Conservation (phyloP, 2,329 filamentous ascomycete species). For the Claviceps sp. region DNA sequence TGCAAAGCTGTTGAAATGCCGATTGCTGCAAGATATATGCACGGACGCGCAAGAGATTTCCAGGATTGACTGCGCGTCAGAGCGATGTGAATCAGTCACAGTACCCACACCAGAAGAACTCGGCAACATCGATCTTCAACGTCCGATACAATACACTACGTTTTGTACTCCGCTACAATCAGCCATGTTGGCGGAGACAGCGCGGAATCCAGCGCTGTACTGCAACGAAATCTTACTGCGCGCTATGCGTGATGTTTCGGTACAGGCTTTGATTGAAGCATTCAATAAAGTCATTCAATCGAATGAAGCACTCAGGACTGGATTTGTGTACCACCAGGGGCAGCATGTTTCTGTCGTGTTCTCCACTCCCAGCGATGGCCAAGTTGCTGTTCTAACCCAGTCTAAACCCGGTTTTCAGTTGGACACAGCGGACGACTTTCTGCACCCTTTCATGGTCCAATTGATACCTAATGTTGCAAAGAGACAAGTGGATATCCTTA, state of each 20-base stretch:
- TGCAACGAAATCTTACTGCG: conserved; percentile 64
- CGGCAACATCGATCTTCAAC: too few relatives aligned
- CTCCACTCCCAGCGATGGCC: conserved; percentile 31
- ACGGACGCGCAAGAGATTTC: neutral
- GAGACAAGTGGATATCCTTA: conserved; percentile 19
- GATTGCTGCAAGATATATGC: conserved; percentile 24
- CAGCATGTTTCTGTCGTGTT: conserved; percentile 41
- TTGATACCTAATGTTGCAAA: conserved; percentile 20
- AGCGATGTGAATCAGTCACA: neutral
- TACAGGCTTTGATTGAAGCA: conserved; percentile 30
- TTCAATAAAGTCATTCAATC: conserved; percentile 33
- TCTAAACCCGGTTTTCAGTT: conserved; percentile 26
- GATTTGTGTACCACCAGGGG: conserved; percentile 46
- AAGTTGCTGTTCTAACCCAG: conserved; percentile 19
- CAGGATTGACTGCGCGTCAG: neutral
- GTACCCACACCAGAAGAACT: neutral
- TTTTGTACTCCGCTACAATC: conserved; percentile 62
- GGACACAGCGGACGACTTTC: conserved; percentile 22
- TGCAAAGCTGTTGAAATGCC: conserved; percentile 45
- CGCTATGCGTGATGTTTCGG: conserved; percentile 25
- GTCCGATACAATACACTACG: conserved; percentile 10
- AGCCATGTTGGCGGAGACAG: conserved; percentile 69
- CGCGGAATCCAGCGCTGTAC: conserved; percentile 46
- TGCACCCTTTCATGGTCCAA: conserved; percentile 51
- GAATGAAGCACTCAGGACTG: conserved; percentile 61